phyloP scores from a whole-genome alignment of 768 basidiomycete genomes.

The Calocybe gangraenosa region DNA sequence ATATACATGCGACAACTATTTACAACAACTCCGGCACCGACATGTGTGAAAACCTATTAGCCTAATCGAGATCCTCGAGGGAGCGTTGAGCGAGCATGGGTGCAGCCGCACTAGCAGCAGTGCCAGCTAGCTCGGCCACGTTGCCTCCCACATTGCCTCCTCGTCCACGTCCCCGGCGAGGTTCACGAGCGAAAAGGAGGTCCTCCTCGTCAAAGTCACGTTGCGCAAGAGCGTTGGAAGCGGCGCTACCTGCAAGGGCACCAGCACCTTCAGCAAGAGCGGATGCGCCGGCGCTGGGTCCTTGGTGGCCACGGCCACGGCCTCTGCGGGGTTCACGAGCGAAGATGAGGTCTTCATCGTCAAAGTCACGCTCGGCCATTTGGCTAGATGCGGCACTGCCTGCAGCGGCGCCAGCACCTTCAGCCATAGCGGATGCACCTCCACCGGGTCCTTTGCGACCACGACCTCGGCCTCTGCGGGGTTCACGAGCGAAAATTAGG shows the following conservation, averaged over 20 bases:
- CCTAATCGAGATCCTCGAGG: not conserved
- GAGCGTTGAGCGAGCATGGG: conserved; percentile 1
- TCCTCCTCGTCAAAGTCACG: conserved; percentile 4
- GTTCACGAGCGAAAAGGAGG: not conserved
- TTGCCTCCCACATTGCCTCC: not conserved
- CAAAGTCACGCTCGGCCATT: not conserved
- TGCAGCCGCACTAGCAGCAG: conserved; percentile 4
- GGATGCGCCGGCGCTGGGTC: not conserved
- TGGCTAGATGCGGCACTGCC: conserved; percentile 1
- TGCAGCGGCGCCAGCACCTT: not conserved
- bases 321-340: not conserved
- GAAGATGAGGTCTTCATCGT: not conserved
- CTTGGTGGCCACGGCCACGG: too few relatives aligned
- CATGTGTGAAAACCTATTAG: too few relatives aligned
- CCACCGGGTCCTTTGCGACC: not conserved
- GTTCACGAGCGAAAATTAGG: not conserved
- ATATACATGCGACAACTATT: too few relatives aligned
- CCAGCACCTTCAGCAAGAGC: not conserved
- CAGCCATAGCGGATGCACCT: not conserved
- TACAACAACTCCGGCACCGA: too few relatives aligned
- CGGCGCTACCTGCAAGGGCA: conserved; percentile 1
- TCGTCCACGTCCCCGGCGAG: not conserved
- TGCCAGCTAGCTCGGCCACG: not conserved
- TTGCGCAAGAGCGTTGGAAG: not conserved
- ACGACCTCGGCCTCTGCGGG: not conserved